Percentiles rank a stretch among this genome's conserved stretches.
These are phyloP conservation scores for Globisporangium rhizosaccharum DNA, from an alignment of 352 stramenopile species.

Conservation along the genomic window DNA sequence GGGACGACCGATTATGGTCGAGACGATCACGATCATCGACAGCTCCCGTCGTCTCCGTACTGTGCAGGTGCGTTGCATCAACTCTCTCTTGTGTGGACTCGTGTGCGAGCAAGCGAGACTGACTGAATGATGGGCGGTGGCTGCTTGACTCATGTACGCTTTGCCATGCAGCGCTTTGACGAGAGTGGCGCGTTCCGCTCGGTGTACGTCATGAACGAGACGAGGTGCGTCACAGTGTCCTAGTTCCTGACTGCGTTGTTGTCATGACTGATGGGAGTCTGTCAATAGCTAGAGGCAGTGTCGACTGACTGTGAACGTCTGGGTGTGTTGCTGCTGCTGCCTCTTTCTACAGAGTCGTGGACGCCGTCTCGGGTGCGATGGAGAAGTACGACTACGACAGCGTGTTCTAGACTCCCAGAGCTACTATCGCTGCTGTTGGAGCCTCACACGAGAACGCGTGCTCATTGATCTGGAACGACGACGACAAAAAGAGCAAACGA, in stretches of 20 bases:
- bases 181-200: constrained; percentile 81
- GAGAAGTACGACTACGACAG: constrained; percentile 87
- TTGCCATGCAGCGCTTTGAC: constrained; percentile 54
- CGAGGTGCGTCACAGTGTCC: constrained; percentile 27
- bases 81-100: background rate
- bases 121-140: background rate
- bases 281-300: background rate
- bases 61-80: constrained; percentile 37
- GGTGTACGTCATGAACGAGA: constrained; percentile 88
- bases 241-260: background rate
- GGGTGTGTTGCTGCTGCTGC: background rate
- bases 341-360: constrained; percentile 45
- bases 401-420: constrained; percentile 41
- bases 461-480: no score
- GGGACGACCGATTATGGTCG: constrained; percentile 73
- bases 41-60: constrained; percentile 76
- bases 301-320: background rate
- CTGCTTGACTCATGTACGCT: background rate
- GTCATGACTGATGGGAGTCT: background rate
- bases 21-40: constrained; percentile 81
- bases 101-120: background rate
- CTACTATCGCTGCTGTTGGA: background rate
- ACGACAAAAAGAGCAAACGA: no score
- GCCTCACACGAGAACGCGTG: no score
- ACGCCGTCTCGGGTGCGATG: constrained; percentile 84